Evolutionary conservation across 2,329 filamentous ascomycete species (phyloP).

Genomic region (Fusarium tricinctum): DNA sequence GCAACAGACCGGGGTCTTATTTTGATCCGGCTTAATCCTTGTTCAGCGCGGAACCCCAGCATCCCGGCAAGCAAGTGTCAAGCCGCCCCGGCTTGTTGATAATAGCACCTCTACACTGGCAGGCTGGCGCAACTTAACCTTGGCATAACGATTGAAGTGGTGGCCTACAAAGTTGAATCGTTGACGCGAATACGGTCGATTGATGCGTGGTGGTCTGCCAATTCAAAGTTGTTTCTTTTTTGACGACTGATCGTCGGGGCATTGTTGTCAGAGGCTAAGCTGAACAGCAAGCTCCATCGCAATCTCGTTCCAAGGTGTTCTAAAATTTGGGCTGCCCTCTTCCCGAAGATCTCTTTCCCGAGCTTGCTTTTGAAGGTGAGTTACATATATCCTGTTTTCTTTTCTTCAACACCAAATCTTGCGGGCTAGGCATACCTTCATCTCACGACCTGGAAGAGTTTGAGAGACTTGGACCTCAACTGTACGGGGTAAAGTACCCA

Average conservation of each 20-base stretch:
- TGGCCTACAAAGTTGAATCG: conserved; percentile 44
- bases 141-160: conserved; percentile 38
- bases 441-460: conserved; percentile 4
- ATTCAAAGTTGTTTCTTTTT: conserved; percentile 6
- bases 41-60: conserved; percentile 40
- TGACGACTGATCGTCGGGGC: conserved; percentile 30
- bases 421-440: not conserved
- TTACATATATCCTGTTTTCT: conserved; percentile 23
- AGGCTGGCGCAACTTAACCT: conserved; percentile 31
- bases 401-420: not conserved
- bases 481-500: conserved; percentile 23
- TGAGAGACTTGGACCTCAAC: conserved; percentile 1
- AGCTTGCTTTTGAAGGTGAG: conserved; percentile 35
- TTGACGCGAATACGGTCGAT: conserved; percentile 36
- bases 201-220: conserved; percentile 27
- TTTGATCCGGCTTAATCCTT: conserved; percentile 43
- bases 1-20: conserved; percentile 29
- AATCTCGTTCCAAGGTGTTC: conserved; percentile 43
- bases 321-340: conserved; percentile 26
- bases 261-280: conserved; percentile 29
- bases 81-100: conserved; percentile 39
- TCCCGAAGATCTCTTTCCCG: conserved; percentile 24
- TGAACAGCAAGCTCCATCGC: conserved; percentile 39
- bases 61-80: conserved; percentile 35
- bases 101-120: conserved; percentile 23